These are phyloP conservation scores for Coleophoma crateriformis DNA, from an alignment of 2,329 filamentous ascomycete genomes.

Conservation along the genomic window DNA sequence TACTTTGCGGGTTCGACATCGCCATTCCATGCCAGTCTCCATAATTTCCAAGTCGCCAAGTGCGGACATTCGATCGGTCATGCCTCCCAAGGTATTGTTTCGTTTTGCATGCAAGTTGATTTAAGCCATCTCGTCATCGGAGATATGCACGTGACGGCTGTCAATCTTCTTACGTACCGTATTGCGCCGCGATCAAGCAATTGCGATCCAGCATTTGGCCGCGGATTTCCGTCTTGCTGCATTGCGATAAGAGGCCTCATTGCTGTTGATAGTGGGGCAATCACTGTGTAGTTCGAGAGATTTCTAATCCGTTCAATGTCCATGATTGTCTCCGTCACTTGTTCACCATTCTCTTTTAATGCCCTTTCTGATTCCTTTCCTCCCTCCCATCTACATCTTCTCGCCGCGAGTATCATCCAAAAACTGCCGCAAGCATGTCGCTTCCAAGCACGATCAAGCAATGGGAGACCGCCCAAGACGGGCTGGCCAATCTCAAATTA, in stretches of 20 bases:
- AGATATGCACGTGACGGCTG: not conserved
- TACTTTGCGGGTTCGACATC: no score
- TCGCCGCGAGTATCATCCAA: no score
- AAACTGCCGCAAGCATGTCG: constrained; percentile 9
- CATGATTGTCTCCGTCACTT: no score
- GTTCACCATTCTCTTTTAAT: no score
- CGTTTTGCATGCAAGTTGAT: no score
- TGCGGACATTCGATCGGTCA: not conserved
- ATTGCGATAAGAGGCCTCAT: not conserved
- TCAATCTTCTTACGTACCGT: not conserved
- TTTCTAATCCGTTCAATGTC: no score
- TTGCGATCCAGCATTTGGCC: not conserved
- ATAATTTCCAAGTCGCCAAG: not conserved
- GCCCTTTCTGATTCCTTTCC: no score
- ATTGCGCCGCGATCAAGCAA: not conserved
- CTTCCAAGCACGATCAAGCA: constrained; percentile 30
- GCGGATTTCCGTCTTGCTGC: not conserved
- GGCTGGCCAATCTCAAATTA: constrained; percentile 46
- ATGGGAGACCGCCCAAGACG: constrained; percentile 51
- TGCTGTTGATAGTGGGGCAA: not conserved
- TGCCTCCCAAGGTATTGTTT: no score
- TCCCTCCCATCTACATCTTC: no score
- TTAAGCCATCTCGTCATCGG: not conserved
- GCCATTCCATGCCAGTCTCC: no score
- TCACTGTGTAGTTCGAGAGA: not conserved